Base-by-base conservation (phyloP, 2,329 filamentous ascomycete genomes). In the Paramyrothecium roridum region DNA sequence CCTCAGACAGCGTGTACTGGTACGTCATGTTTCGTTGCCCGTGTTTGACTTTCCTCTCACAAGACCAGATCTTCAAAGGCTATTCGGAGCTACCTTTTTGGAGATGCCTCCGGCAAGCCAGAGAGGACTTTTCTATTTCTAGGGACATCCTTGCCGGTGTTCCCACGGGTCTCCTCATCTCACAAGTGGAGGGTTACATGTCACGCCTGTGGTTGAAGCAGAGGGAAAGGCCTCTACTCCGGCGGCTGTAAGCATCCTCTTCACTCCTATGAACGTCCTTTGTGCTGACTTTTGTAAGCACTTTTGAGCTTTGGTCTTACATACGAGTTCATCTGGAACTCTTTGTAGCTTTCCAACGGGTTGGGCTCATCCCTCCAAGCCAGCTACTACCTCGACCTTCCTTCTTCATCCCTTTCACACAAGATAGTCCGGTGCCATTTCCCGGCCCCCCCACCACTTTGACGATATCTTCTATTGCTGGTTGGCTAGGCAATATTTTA, bases 361-460 rank as follows among this genome's bases (percentile, higher is more conserved):
- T 81, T 8, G 78, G 77, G 8, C 66, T 85, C 16, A 68, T 79
- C 47, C 68, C 79, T 0, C 65, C 69, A 13, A 70, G 60, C 13
- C 69, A 68, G 8, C 66, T 67, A 66, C 66, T 84, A 3, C 82
- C 83, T 0, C 66, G 63, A 8, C 69, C 70, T 40, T 71, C 66
- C 6, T 86, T 79, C 64, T 84, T 84, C 59, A 63, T 85, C 19
- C 82, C 83, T 1, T 85, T 84, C 50, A 78, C 79, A 13, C 62
- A 70, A 8, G 67, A 74, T 13, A 85, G 82, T 0, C 80, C 80
- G 1, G 77, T 84, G 26, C 65, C 71, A 1, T 66, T 81, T 80
- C 2, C 75, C 77, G 2, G 67, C 73, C 0, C 73, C 74, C 64
- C 80, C 19, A 73, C 67, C 11, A 54, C 66, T 3, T 57, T 67